A percentile compares a stretch with the other conserved stretches of the same genome.
Evolutionary conservation across 2,329 filamentous ascomycete species (phyloP).

Genomic region (Ceratocystis huliohia): DNA sequence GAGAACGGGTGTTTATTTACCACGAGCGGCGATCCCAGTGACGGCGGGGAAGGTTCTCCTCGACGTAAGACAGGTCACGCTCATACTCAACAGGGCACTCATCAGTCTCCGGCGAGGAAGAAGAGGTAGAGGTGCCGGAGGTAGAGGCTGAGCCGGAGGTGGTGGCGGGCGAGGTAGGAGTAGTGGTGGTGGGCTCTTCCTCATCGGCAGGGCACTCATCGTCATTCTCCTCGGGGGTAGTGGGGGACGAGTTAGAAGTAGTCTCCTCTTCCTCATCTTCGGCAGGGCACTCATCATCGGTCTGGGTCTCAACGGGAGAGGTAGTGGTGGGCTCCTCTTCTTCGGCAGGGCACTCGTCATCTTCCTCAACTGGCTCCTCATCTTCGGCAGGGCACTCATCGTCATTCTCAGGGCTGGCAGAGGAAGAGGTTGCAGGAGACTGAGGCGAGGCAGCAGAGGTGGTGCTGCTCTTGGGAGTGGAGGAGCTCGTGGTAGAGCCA

Average conservation of each 20-base stretch:
- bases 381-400: constrained; percentile 10
- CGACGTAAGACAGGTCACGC: constrained; percentile 15
- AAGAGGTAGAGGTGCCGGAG: background rate
- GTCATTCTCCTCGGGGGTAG: background rate
- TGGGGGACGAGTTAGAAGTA: background rate
- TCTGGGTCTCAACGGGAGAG: background rate
- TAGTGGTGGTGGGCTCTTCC: constrained; percentile 8
- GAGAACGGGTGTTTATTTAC: constrained; percentile 3
- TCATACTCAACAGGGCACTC: constrained; percentile 14
- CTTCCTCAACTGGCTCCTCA: background rate
- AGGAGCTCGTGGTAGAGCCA: background rate
- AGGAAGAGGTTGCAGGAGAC: background rate
- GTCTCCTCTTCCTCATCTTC: constrained; percentile 2
- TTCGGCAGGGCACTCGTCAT: constrained; percentile 13
- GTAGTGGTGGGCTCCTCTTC: background rate
- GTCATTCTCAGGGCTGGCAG: background rate
- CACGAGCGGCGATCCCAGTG: constrained; percentile 20
- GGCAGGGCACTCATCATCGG: constrained; percentile 10
- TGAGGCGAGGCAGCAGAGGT: background rate
- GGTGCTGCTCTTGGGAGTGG: background rate
- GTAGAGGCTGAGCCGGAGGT: background rate
- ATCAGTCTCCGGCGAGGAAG: background rate
- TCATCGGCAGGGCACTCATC: constrained; percentile 13
- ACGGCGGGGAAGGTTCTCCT: constrained; percentile 9
- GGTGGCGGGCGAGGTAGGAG: background rate